Evolutionary conservation across 805 yeast species (phyloP).

Genomic region (Ogataea parapolymorpha): DNA sequence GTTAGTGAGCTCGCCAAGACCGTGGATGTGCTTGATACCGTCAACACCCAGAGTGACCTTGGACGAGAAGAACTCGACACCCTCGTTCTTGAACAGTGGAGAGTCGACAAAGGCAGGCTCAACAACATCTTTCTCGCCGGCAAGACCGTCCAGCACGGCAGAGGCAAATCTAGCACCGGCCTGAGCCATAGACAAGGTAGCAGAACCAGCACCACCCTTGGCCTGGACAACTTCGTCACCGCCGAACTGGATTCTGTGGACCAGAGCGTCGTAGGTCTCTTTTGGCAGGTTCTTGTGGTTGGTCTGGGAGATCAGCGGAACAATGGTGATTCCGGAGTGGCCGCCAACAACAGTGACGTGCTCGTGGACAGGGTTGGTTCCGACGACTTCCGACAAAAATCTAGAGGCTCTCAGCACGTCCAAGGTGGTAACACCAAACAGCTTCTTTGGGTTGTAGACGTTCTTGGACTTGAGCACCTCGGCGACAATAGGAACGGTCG

Average conservation of each 20-base stretch:
- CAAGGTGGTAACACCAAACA: constrained; percentile 95
- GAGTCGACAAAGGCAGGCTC: constrained; percentile 66
- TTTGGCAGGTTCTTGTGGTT: constrained; percentile 61
- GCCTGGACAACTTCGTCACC: constrained; percentile 90
- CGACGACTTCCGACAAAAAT: constrained; percentile 65
- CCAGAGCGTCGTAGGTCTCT: constrained; percentile 63
- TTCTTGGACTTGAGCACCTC: constrained; percentile 85
- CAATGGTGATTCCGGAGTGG: constrained; percentile 95
- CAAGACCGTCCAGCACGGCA: constrained; percentile 55
- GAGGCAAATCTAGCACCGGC: constrained; percentile 77
- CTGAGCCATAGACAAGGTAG: constrained; percentile 82
- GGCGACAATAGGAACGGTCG: constrained; percentile 94
- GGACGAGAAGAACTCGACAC: constrained; percentile 95
- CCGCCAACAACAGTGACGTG: constrained; percentile 91
- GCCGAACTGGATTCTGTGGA: constrained; percentile 89
- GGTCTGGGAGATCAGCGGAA: constrained; percentile 86
- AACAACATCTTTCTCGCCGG: constrained; percentile 42
- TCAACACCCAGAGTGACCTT: constrained; percentile 89
- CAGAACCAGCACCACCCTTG: constrained; percentile 80
- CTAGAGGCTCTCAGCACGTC: constrained; percentile 88
- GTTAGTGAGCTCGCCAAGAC: constrained; percentile 64
- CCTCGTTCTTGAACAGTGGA: constrained; percentile 80
- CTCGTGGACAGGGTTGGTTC: constrained; percentile 76
- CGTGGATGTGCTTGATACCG: constrained; percentile 82
- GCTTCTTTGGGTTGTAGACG: constrained; percentile 85